A percentile compares a stretch with the other conserved stretches of the same genome.
These are phyloP conservation scores for Symbiotaphrina buchneri DNA, from an alignment of 495 filamentous ascomycete species.

Conservation along the genomic window DNA sequence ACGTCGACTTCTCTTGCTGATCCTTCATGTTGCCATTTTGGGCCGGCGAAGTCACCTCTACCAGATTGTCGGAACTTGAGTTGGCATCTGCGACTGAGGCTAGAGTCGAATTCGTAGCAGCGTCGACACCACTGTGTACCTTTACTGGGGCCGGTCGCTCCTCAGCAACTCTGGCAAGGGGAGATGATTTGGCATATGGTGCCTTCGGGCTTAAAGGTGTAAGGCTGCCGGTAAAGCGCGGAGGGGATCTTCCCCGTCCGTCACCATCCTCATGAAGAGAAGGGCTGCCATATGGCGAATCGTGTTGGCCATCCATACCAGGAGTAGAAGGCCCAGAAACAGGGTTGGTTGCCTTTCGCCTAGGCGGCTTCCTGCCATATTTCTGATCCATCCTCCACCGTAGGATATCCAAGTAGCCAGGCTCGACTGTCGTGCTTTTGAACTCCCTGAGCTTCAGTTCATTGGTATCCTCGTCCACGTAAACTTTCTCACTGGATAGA, in stretches of 20 bases:
- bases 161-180: slow-evolving; percentile 27
- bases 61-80: too few relatives aligned
- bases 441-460: slow-evolving; percentile 88
- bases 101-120: too few relatives aligned
- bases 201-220: slow-evolving; percentile 28
- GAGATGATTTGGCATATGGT: slow-evolving; percentile 26
- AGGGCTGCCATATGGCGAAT: slow-evolving; percentile 29
- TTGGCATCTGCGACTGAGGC: too few relatives aligned
- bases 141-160: slow-evolving; percentile 13
- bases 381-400: slow-evolving; percentile 90
- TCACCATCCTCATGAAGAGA: slow-evolving; percentile 19
- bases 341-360: slow-evolving; percentile 12
- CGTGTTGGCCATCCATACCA: background rate
- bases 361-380: slow-evolving; percentile 37
- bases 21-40: too few relatives aligned
- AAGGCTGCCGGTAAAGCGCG: slow-evolving; percentile 25
- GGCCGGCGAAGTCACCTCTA: too few relatives aligned
- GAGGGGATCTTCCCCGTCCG: slow-evolving; percentile 26
- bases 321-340: slow-evolving; percentile 14
- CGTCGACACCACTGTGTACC: slow-evolving; percentile 2
- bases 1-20: too few relatives aligned
- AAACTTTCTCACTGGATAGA: slow-evolving; percentile 62
- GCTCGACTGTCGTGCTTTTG: slow-evolving; percentile 67
- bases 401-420: slow-evolving; percentile 84
- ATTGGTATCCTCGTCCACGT: slow-evolving; percentile 73